Evolutionary conservation across 441 rosid genomes (phyloP).

Genomic region (Aquilaria agallochum): DNA sequence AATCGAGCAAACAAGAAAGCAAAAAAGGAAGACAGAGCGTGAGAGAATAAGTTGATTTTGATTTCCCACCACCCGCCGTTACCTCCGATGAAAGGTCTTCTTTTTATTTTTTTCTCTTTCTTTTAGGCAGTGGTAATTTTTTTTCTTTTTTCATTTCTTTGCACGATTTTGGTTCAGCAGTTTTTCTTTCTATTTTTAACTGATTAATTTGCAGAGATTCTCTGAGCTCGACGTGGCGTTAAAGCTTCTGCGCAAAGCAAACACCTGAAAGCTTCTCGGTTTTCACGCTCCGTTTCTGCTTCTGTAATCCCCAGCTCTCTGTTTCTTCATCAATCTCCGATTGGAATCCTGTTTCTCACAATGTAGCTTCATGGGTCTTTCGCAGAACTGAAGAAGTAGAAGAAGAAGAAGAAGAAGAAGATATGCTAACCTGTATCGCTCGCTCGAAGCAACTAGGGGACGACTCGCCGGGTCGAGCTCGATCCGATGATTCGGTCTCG

Average conservation of each 20-base stretch:
- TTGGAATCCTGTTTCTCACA: slow-evolving; percentile 3
- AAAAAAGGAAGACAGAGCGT: no score
- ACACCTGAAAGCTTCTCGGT: neutral
- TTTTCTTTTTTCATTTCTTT: neutral
- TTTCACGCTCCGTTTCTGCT: slow-evolving; percentile 1
- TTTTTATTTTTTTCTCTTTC: neutral
- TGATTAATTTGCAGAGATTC: slow-evolving; percentile 14
- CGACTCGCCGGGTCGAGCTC: slow-evolving; percentile 43
- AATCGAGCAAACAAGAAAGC: no score
- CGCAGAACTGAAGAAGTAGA: slow-evolving; percentile 14
- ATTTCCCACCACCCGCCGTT: no score
- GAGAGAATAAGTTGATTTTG: no score
- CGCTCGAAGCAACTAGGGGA: slow-evolving; percentile 70
- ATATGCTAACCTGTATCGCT: slow-evolving; percentile 92
- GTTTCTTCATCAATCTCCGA: no score
- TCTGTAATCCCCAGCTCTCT: neutral
- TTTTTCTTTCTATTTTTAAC: no score
- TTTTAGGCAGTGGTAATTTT: neutral
- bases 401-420: no score
- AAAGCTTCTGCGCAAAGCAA: neutral
- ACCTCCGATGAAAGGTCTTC: no score
- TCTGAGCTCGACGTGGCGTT: slow-evolving; percentile 13
- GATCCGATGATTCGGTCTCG: slow-evolving; percentile 44
- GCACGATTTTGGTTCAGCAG: no score
- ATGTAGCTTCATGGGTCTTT: slow-evolving; percentile 4